Evolutionary conservation across 2,329 filamentous ascomycete genomes (phyloP).

Genomic region (Talaromyces sp.): DNA sequence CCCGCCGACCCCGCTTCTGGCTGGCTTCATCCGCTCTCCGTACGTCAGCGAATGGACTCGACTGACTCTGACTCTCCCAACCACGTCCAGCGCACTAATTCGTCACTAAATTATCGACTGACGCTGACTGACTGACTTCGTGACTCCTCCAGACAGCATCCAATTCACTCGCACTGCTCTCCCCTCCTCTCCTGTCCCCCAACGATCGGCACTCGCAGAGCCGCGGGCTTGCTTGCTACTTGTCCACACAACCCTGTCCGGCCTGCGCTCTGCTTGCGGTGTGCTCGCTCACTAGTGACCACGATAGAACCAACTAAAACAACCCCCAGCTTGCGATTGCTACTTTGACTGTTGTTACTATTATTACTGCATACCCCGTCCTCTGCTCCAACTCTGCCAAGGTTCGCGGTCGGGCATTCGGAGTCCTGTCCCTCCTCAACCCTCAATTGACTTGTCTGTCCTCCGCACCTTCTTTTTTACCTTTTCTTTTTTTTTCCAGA

Average conservation of each 20-base stretch:
- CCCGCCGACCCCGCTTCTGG: constrained; percentile 6
- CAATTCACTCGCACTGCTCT: not conserved
- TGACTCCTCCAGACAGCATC: not conserved
- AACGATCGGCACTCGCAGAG: not conserved
- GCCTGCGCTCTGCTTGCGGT: not conserved
- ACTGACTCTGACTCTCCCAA: not conserved
- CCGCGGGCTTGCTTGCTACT: not conserved
- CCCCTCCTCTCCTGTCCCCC: not conserved
- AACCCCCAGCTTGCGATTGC: not conserved
- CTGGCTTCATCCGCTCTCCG: constrained; percentile 8
- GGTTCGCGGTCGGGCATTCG: not conserved
- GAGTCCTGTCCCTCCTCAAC: not conserved
- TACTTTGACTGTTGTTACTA: not conserved
- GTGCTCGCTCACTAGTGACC: not conserved
- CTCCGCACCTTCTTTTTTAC: not conserved
- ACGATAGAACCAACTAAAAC: not conserved
- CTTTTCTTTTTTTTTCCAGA: constrained; percentile 11
- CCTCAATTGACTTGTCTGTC: not conserved
- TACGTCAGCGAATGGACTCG: constrained; percentile 2
- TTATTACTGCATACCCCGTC: not conserved
- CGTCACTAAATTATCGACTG: too few species aligned
- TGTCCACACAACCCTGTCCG: not conserved
- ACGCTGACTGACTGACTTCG: not conserved
- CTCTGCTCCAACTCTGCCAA: constrained; percentile 2
- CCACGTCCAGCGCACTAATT: not conserved